Conservation (phyloP, 805 yeast genomes). For the Nakazawaea wickerhamii region DNA sequence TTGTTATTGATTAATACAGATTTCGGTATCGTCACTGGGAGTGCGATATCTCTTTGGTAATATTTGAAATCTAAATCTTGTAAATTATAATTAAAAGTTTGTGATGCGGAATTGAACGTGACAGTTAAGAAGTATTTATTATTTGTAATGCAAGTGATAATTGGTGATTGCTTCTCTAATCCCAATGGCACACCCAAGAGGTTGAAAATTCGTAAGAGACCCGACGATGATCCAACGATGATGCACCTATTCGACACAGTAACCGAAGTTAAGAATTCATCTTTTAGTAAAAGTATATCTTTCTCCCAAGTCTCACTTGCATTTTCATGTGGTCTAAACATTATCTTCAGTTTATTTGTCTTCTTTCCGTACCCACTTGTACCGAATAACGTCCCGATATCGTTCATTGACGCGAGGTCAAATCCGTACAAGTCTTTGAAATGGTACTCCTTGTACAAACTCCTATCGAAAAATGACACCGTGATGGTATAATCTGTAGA, state of each 20-base stretch:
- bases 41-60: constrained; percentile 37
- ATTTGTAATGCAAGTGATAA: constrained; percentile 65
- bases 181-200: constrained; percentile 67
- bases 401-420: constrained; percentile 72
- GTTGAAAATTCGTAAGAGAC: constrained; percentile 68
- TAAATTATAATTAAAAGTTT: constrained; percentile 26
- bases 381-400: constrained; percentile 62
- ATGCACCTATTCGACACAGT: constrained; percentile 59
- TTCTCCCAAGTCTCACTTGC: constrained; percentile 69
- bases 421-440: constrained; percentile 69
- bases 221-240: constrained; percentile 69
- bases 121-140: constrained; percentile 52
- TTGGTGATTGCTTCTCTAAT: constrained; percentile 66
- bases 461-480: constrained; percentile 78
- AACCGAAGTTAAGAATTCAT: constrained; percentile 61
- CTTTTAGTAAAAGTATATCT: constrained; percentile 39
- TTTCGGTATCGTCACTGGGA: constrained; percentile 32
- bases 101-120: constrained; percentile 21
- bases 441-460: constrained; percentile 72
- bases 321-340: constrained; percentile 66
- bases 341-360: constrained; percentile 25
- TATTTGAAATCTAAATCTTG: constrained; percentile 33
- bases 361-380: constrained; percentile 27
- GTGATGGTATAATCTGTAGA: constrained; percentile 67
- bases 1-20: constrained; percentile 5